These are phyloP conservation scores for Russula foetens DNA, from an alignment of 768 basidiomycete genomes.

Conservation along the genomic window DNA sequence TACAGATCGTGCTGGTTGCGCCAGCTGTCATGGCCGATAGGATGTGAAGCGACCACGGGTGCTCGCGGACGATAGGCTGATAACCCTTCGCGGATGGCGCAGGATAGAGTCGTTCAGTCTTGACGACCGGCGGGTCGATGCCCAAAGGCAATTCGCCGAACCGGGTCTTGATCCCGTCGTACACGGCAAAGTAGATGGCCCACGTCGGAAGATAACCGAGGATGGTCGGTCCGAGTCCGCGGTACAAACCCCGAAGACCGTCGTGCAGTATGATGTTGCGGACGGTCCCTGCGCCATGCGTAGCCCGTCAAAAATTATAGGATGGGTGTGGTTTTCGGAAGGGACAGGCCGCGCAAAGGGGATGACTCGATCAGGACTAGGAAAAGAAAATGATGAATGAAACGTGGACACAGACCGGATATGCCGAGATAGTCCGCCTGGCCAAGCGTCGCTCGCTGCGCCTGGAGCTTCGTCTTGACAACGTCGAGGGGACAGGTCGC, in stretches of 20 bases:
- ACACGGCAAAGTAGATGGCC: conserved; percentile 98
- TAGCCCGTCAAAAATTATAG: too few relatives aligned
- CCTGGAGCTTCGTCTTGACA: conserved; percentile 95
- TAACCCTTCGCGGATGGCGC: conserved; percentile 83
- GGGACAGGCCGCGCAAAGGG: conserved; percentile 13
- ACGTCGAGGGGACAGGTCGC: conserved; percentile 98
- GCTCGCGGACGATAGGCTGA: conserved; percentile 71
- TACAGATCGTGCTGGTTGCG: conserved; percentile 85
- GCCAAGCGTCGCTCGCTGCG: conserved; percentile 68
- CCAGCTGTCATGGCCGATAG: conserved; percentile 95
- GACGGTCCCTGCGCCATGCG: conserved; percentile 23
- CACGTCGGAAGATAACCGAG: conserved; percentile 97
- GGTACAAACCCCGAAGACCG: conserved; percentile 86
- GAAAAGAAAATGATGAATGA: neutral
- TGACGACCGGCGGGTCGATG: conserved; percentile 20
- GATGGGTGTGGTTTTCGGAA: neutral
- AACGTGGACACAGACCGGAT: conserved; percentile 12
- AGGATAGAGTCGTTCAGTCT: conserved; percentile 54
- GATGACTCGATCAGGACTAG: conserved; percentile 20
- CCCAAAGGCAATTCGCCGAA: conserved; percentile 63
- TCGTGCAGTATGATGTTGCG: conserved; percentile 49
- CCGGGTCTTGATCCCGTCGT: conserved; percentile 85
- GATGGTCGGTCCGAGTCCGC: conserved; percentile 95
- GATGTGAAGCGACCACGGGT: conserved; percentile 84
- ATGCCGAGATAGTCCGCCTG: conserved; percentile 51